Base-by-base conservation (phyloP, 169 alveolate species). In the Babesia microti region DNA sequence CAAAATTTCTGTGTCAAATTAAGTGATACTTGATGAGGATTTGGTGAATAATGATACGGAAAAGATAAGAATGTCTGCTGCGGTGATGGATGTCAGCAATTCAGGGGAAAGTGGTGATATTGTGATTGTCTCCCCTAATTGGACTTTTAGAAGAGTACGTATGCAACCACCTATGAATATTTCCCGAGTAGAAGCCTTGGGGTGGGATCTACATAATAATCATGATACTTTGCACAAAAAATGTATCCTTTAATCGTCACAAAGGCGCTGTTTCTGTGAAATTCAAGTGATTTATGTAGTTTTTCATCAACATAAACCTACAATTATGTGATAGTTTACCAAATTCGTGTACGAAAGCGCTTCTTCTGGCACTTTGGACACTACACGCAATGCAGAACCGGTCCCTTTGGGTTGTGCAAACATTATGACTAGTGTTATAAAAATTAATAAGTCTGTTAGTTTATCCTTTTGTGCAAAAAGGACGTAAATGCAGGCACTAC, bases 341-440 rank as follows among this genome's bases (percentile, higher is more conserved):
- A 68, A 65, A 47, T 65, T 54, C 50, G 76, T 54, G 55, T 41
- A 65, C 27, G 70, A 34, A 9, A 65, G 65, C 34, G 67, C 40
- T 44, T 65, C 76, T 11, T 65, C 76, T 27, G 76, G 76, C 44
- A 65, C 27, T 19, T 65, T 65, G 48, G 63, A 48, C 32, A 65
- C 76, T 2, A 40, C 30, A n/a, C 76, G 26, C 15, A 33, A 14
- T 7, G 39, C 41, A 14, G 41, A 48, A 37, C 55, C 45, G 70
- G 55, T 65, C 23, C 11, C 41, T 19, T 23, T 3, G 18, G 21
- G 6, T 11, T 19, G 29, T 1, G 23, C 15, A 27, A 6, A 5
- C 4, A 9, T 9, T 27, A 51, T 46, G 3, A 1, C 23, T 14
- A 1, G 32, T 26, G 21, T 29, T 14, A 12, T 6, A 41, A 46